Conservation (phyloP, 202 grass and related monocot genomes). For the Elaeis oleifera region DNA sequence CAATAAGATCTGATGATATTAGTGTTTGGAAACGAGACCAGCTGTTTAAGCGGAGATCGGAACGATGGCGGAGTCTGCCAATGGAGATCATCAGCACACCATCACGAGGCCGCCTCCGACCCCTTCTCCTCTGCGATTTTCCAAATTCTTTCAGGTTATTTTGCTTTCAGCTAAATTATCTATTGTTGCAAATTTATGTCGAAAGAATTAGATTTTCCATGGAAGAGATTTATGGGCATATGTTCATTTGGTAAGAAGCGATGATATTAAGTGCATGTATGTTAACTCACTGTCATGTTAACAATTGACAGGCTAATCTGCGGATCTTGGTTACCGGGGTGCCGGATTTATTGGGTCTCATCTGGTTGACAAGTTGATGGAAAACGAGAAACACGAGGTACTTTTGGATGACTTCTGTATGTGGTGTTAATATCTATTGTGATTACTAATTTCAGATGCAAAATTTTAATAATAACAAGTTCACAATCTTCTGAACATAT, state of each 20-base stretch:
- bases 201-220: too few species aligned
- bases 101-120: conserved; percentile 73
- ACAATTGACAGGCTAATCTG: conserved; percentile 61
- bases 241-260: too few species aligned
- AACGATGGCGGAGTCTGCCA: conserved; percentile 68
- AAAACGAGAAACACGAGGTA: conserved; percentile 99
- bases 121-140: conserved; percentile 92
- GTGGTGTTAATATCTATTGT: too few species aligned
- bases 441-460: too few species aligned
- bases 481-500: too few species aligned
- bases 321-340: conserved; percentile 95
- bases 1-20: neutral
- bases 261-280: too few species aligned
- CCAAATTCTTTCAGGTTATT: conserved; percentile 96
- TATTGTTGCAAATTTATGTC: conserved; percentile 13
- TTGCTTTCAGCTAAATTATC: conserved; percentile 11
- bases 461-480: too few species aligned
- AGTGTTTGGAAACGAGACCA: neutral
- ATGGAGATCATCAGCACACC: conserved; percentile 56
- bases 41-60: conserved; percentile 24
- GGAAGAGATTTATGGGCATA: too few species aligned
- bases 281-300: too few species aligned
- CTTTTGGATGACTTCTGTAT: too few species aligned
- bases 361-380: conserved; percentile 97
- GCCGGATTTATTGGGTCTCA: conserved; percentile 99